Conservation (phyloP, 78 protist genomes). For the Dictyostelium capitatum region DNA sequence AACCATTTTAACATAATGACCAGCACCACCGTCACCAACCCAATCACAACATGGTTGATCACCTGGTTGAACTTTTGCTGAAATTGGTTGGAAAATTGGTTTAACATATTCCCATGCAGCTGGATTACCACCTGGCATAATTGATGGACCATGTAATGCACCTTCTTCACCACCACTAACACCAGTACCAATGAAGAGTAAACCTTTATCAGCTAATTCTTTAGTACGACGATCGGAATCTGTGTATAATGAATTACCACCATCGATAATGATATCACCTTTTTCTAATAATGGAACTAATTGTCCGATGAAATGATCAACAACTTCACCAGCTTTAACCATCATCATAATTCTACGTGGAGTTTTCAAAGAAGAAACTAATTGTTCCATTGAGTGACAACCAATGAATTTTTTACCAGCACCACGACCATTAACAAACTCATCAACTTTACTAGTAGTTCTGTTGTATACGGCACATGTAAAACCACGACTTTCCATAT, state of each 20-base stretch:
- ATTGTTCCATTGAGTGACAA: slow-evolving; percentile 83
- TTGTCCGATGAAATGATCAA: slow-evolving; percentile 88
- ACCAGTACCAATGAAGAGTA: slow-evolving; percentile 95
- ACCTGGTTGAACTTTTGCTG: slow-evolving; percentile 91
- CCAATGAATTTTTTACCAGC: slow-evolving; percentile 89
- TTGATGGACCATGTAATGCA: slow-evolving; percentile 97
- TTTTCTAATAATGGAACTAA: slow-evolving; percentile 80
- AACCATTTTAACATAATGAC: slow-evolving; percentile 98
- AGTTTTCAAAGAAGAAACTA: slow-evolving; percentile 79
- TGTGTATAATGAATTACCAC: slow-evolving; percentile 96
- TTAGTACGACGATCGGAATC: slow-evolving; percentile 90
- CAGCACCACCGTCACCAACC: slow-evolving; percentile 98
- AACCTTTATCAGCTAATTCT: slow-evolving; percentile 82
- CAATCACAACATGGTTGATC: slow-evolving; percentile 92
- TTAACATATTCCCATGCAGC: slow-evolving; percentile 83
- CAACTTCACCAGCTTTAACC: slow-evolving; percentile 95
- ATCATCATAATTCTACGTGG: slow-evolving; percentile 95
- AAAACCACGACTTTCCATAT: slow-evolving; percentile 95
- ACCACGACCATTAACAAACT: slow-evolving; percentile 85
- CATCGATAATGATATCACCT: slow-evolving; percentile 97
- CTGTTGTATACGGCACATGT: slow-evolving; percentile 89
- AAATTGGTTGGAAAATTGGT: slow-evolving; percentile 88
- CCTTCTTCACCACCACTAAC: slow-evolving; percentile 99
- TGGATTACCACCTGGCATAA: slow-evolving; percentile 98
- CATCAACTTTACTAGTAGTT: slow-evolving; percentile 89